Evolutionary conservation across 164 flowering plant genomes (phyloP).

Genomic region (Euptelea pleiosperma): DNA sequence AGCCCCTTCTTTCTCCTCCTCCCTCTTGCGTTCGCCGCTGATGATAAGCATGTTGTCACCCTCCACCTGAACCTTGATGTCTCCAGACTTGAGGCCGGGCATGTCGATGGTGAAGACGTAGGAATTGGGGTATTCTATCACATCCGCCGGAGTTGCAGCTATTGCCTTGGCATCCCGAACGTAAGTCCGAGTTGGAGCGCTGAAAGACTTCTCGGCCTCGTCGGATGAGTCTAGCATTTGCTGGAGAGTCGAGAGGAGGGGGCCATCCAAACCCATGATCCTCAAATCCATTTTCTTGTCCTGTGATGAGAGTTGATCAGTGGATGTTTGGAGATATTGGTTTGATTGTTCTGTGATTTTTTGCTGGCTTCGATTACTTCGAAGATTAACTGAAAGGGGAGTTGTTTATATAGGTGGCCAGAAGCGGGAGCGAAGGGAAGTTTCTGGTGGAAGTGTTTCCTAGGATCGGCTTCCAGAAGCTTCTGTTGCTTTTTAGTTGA

Average conservation of each 20-base stretch:
- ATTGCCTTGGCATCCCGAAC: conserved; percentile 27
- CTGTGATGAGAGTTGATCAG: not conserved
- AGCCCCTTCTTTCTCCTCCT: conserved; percentile 20
- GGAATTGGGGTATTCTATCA: conserved; percentile 23
- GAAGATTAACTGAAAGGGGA: too few species aligned
- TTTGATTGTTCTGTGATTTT: not conserved
- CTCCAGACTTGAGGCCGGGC: conserved; percentile 32
- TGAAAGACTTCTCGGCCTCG: conserved; percentile 11
- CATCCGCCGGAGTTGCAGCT: conserved; percentile 28
- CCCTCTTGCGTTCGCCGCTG: conserved; percentile 20
- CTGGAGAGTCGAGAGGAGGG: conserved; percentile 14
- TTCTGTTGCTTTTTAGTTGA: too few species aligned
- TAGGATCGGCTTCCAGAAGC: not conserved
- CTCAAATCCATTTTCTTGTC: conserved; percentile 11
- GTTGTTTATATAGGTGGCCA: conserved; percentile 6
- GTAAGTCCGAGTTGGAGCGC: conserved; percentile 18
- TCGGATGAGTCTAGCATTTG: conserved; percentile 12
- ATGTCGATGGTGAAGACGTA: conserved; percentile 33
- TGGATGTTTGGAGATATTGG: too few species aligned
- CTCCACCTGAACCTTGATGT: conserved; percentile 34
- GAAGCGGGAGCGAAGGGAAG: not conserved
- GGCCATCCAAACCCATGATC: conserved; percentile 11
- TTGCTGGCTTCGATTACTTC: not conserved
- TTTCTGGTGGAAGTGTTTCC: not conserved
- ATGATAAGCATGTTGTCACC: conserved; percentile 23